Conservation (phyloP, 495 filamentous ascomycete genomes). For the Aspergillus kassunensis region DNA sequence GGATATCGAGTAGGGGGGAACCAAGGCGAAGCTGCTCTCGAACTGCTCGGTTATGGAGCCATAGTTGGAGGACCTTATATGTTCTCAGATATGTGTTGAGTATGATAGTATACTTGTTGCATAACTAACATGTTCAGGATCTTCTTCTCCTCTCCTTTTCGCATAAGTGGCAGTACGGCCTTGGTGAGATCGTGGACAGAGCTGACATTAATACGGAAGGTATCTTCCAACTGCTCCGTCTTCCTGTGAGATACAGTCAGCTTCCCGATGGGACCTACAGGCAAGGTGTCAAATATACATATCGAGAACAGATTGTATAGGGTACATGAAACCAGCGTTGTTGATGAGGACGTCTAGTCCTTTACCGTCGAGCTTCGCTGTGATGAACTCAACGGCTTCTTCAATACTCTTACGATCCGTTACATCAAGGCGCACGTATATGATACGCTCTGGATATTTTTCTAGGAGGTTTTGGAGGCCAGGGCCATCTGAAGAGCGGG, state of each 20-base stretch:
- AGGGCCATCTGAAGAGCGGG: background rate
- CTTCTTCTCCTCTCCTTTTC: slow-evolving; percentile 40
- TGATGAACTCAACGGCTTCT: slow-evolving; percentile 33
- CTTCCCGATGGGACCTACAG: background rate
- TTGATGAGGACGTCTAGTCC: slow-evolving; percentile 51
- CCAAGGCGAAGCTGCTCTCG: no score
- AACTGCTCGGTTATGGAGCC: no score
- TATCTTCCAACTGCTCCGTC: slow-evolving; percentile 33
- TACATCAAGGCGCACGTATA: slow-evolving; percentile 32
- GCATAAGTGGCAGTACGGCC: slow-evolving; percentile 43
- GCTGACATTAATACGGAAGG: slow-evolving; percentile 43
- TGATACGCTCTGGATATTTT: background rate
- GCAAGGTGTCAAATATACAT: background rate
- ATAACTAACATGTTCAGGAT: slow-evolving; percentile 40
- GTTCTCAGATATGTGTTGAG: no score
- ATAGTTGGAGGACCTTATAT: no score
- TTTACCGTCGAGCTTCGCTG: slow-evolving; percentile 33
- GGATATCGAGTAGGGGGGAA: slow-evolving; percentile 41
- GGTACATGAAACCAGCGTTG: slow-evolving; percentile 39
- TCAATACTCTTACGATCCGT: slow-evolving; percentile 36
- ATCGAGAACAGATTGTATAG: background rate
- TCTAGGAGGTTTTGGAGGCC: background rate
- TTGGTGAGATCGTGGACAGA: slow-evolving; percentile 39
- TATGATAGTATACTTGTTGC: no score
- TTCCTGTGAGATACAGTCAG: background rate